Conservation (phyloP, 2,329 filamentous ascomycete genomes). For the Colletotrichum sp. region DNA sequence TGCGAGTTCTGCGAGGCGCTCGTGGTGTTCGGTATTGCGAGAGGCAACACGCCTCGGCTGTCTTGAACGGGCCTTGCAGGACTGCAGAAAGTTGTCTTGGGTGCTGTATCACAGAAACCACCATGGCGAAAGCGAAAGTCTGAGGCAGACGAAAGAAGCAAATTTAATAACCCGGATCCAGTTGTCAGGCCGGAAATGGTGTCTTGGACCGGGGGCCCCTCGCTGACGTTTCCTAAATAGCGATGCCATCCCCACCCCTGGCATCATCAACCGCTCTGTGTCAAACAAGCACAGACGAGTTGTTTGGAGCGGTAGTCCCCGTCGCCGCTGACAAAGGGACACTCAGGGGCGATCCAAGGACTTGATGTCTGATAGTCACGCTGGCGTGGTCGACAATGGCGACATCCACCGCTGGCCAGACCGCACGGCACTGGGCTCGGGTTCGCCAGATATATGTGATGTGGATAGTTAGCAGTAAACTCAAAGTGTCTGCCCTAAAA, state of each 20-base stretch:
- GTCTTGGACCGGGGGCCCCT: neutral
- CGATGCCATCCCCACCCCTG: neutral
- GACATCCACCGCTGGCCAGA: neutral
- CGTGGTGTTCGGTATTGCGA: neutral
- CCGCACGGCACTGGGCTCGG: neutral
- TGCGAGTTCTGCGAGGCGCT: neutral
- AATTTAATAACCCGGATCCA: neutral
- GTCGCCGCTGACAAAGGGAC: neutral
- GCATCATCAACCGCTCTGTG: neutral
- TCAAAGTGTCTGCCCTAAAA: neutral
- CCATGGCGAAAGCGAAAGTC: neutral
- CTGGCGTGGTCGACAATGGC: neutral
- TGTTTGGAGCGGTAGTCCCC: neutral
- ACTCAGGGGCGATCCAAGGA: neutral
- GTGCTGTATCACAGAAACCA: neutral
- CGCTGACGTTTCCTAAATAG: neutral
- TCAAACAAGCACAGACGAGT: constrained; percentile 4
- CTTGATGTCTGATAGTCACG: neutral
- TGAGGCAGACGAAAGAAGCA: neutral
- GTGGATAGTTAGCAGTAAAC: neutral
- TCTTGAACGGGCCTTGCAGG: neutral
- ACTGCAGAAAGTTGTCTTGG: neutral
- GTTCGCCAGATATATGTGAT: neutral
- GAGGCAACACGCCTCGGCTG: neutral
- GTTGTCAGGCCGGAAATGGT: neutral